phyloP scores from a whole-genome alignment of 176 grass and related monocot genomes.

The Urochloa ruziziensis region DNA sequence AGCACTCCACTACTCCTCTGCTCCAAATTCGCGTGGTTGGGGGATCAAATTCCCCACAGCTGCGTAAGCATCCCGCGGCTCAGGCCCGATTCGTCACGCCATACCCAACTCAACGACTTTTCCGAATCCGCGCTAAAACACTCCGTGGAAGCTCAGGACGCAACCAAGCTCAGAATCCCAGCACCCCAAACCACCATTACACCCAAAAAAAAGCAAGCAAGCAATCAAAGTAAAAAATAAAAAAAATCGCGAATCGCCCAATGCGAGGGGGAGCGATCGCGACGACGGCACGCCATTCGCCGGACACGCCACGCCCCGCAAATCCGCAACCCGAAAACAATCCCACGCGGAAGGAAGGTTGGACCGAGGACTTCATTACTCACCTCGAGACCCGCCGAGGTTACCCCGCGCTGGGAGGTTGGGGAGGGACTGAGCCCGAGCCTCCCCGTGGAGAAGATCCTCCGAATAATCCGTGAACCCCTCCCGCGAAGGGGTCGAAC shows the following conservation, averaged over 20 bases:
- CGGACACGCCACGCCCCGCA: not conserved
- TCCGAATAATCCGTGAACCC: not conserved
- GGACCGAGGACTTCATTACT: not conserved
- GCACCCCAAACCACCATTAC: not conserved
- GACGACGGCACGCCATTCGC: not conserved
- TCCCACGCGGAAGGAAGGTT: not conserved
- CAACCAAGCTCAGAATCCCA: conserved; percentile 9
- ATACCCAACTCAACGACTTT: conserved; percentile 5
- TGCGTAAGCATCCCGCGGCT: not conserved
- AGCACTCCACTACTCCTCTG: not conserved
- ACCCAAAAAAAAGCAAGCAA: not conserved
- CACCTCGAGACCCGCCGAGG: not conserved
- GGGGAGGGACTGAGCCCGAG: not conserved
- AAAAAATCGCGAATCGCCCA: not conserved
- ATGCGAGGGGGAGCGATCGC: not conserved
- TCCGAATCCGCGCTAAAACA: conserved; percentile 6
- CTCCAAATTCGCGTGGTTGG: not conserved
- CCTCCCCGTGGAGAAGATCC: conserved; percentile 1
- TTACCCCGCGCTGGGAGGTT: not conserved
- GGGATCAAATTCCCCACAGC: conserved; percentile 23
- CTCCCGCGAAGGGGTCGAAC: not conserved
- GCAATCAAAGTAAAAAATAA: not conserved
- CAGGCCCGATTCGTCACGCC: conserved; percentile 25
- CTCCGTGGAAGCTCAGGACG: not conserved
- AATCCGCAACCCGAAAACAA: not conserved